Percentiles rank a stretch among this genome's conserved stretches.
Evolutionary conservation across 352 stramenopile species (phyloP).

Genomic region (Globisporangium okanoganense): DNA sequence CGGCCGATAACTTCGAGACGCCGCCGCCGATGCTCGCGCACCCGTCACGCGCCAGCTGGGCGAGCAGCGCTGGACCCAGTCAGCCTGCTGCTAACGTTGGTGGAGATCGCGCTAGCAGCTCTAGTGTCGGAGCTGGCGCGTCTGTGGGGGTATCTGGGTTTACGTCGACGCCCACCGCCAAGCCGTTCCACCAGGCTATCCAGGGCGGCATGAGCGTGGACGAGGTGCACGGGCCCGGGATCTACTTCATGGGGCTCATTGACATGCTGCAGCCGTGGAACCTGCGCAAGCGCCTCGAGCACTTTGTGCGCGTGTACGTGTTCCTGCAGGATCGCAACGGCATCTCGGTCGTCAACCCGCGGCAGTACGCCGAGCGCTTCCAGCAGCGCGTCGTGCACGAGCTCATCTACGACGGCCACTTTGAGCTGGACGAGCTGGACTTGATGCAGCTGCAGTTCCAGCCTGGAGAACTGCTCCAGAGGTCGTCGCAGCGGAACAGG

Average conservation of each 20-base stretch:
- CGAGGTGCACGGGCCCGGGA: slow-evolving; percentile 86
- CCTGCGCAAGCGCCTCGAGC: slow-evolving; percentile 87
- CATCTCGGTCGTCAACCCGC: slow-evolving; percentile 69
- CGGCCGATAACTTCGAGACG: slow-evolving; percentile 41
- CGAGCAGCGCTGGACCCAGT: slow-evolving; percentile 3
- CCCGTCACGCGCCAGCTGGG: slow-evolving; percentile 15
- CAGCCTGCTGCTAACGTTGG: background rate
- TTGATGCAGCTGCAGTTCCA: slow-evolving; percentile 37
- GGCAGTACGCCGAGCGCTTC: slow-evolving; percentile 73
- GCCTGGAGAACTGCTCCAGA: background rate
- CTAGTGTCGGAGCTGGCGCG: slow-evolving; percentile 4
- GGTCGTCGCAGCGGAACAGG: slow-evolving; percentile 28
- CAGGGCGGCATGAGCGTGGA: slow-evolving; percentile 70
- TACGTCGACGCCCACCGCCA: slow-evolving; percentile 22
- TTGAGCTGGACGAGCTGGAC: slow-evolving; percentile 31
- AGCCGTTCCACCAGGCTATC: slow-evolving; percentile 46
- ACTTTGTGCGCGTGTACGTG: slow-evolving; percentile 73
- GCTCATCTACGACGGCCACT: slow-evolving; percentile 57
- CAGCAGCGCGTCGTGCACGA: slow-evolving; percentile 72
- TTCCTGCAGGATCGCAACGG: slow-evolving; percentile 65
- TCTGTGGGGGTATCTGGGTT: background rate
- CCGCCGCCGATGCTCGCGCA: slow-evolving; percentile 10
- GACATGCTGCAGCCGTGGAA: slow-evolving; percentile 96
- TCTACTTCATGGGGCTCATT: slow-evolving; percentile 95
- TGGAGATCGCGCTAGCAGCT: slow-evolving; percentile 15